A percentile compares a stretch with the other conserved stretches of the same genome.
phyloP scores from a whole-genome alignment of 768 basidiomycete genomes.

The Leucocoprinus leucothites region DNA sequence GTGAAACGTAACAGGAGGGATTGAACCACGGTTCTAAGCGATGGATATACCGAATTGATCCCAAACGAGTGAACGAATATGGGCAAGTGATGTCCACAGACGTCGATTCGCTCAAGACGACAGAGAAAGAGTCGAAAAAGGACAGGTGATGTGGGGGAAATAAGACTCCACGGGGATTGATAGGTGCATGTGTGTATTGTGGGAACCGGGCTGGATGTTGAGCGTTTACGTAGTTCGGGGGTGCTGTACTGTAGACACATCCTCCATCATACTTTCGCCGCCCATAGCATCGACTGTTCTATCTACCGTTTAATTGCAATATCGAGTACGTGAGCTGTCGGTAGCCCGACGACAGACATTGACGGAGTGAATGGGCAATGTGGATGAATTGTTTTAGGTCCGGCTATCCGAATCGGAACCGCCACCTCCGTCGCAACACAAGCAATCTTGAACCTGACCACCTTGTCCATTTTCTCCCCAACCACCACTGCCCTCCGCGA shows the following conservation, averaged over 20 bases:
- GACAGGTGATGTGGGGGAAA: conserved; percentile 31
- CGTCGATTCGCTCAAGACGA: conserved; percentile 32
- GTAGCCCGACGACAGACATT: not conserved
- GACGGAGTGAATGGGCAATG: not conserved
- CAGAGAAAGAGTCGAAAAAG: conserved; percentile 56
- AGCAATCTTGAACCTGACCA: conserved; percentile 17
- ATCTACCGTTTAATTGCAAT: conserved; percentile 1
- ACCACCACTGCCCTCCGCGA: conserved; percentile 18
- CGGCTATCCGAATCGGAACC: conserved; percentile 40
- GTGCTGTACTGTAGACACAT: conserved; percentile 12
- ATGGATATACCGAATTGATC: conserved; percentile 97
- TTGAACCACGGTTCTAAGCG: conserved; percentile 46
- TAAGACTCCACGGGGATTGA: conserved; percentile 11
- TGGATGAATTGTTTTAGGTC: conserved; percentile 22
- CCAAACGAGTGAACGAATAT: conserved; percentile 93
- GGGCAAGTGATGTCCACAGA: conserved; percentile 74
- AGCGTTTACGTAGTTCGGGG: conserved; percentile 11
- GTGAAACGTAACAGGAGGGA: conserved; percentile 11
- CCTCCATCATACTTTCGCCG: conserved; percentile 9
- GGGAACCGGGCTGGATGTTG: conserved; percentile 8
- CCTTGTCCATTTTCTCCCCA: conserved; percentile 10
- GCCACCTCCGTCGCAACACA: conserved; percentile 23
- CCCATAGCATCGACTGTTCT: conserved; percentile 5
- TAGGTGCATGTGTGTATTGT: conserved; percentile 13
- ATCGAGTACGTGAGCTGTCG: not conserved